Evolutionary conservation across 345 rosid species (phyloP).

Genomic region (Camelina hispida): DNA sequence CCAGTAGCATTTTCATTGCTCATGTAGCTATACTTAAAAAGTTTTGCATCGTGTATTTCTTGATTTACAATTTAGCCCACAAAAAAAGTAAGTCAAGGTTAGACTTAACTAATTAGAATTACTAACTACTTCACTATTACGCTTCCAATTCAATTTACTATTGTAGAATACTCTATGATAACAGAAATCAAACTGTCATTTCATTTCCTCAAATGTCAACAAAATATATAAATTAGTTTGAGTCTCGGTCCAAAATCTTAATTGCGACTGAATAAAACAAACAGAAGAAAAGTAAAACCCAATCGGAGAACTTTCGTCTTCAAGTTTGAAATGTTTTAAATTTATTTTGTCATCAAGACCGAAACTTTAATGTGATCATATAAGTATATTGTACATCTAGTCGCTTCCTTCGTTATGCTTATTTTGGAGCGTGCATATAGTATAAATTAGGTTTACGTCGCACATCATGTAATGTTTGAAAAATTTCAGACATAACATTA

Average conservation of each 20-base stretch:
- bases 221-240: too few species aligned
- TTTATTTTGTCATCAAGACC: neutral
- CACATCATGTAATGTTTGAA: constrained; percentile 5
- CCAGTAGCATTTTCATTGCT: too few species aligned
- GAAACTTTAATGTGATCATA: neutral
- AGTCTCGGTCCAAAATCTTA: too few species aligned
- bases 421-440: neutral
- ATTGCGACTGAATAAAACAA: too few species aligned
- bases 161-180: too few species aligned
- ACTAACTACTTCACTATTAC: too few species aligned
- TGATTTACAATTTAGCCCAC: neutral
- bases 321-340: neutral
- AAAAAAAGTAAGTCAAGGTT: neutral
- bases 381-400: neutral
- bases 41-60: neutral
- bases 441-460: constrained; percentile 24
- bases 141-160: too few species aligned
- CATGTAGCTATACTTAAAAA: too few species aligned
- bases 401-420: constrained; percentile 5
- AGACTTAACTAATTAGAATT: too few species aligned
- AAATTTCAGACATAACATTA: neutral
- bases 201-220: too few species aligned
- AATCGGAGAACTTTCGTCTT: neutral
- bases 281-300: neutral
- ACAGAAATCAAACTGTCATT: too few species aligned